These are phyloP conservation scores for Teratosphaeria viscida DNA, from an alignment of 2,329 filamentous ascomycete species.

Conservation along the genomic window DNA sequence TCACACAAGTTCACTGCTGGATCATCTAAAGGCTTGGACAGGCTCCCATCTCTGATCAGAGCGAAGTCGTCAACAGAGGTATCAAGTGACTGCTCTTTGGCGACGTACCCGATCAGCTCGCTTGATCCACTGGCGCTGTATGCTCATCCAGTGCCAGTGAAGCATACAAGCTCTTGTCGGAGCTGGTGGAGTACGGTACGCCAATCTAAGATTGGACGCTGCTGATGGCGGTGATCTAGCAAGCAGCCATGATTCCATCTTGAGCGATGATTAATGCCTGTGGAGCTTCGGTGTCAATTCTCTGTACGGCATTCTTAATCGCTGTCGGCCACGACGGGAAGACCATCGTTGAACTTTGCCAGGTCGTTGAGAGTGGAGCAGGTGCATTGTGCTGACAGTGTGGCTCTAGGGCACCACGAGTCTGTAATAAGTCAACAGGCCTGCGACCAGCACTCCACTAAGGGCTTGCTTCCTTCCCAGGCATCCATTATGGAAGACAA, in stretches of 20 bases:
- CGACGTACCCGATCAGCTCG: background rate
- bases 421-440: background rate
- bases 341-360: background rate
- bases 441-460: background rate
- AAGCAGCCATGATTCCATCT: background rate
- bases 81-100: background rate
- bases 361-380: background rate
- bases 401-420: background rate
- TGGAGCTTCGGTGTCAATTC: background rate
- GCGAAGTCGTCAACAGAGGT: background rate
- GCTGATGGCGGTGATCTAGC: background rate
- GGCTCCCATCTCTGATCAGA: background rate
- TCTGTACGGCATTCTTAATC: background rate
- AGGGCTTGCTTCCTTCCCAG: background rate
- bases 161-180: background rate
- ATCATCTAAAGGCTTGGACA: too few species aligned
- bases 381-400: background rate
- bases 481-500: background rate
- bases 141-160: background rate
- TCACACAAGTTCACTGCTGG: too few species aligned
- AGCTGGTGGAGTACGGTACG: background rate
- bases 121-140: background rate
- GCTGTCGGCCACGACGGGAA: background rate
- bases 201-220: background rate
- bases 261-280: background rate